These are phyloP conservation scores for Aspergillus campestris DNA, from an alignment of 495 filamentous ascomycete species.

Conservation along the genomic window DNA sequence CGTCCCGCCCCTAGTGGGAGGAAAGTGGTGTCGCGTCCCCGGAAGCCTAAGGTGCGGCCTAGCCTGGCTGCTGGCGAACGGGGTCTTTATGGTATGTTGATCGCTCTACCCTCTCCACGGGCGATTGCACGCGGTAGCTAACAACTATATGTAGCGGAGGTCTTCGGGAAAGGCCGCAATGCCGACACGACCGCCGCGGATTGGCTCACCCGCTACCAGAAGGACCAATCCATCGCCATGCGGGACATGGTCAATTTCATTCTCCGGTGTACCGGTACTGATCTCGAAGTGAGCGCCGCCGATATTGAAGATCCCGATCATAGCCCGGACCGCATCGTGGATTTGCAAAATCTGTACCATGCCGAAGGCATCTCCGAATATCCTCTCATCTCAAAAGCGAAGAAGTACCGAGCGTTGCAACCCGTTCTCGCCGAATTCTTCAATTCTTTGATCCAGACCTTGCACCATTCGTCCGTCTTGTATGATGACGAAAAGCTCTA, in stretches of 20 bases:
- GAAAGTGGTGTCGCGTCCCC: conserved; percentile 32
- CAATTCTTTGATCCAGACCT: conserved; percentile 56
- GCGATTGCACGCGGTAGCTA: conserved; percentile 4
- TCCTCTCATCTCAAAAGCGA: conserved; percentile 77
- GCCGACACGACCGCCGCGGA: conserved; percentile 68
- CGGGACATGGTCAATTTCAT: conserved; percentile 85
- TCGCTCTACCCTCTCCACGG: neutral
- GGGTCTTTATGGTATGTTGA: conserved; percentile 66
- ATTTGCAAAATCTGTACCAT: conserved; percentile 76
- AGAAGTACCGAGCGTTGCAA: conserved; percentile 64
- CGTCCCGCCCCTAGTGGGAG: conserved; percentile 41
- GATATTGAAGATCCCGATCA: conserved; percentile 85
- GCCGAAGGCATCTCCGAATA: conserved; percentile 78
- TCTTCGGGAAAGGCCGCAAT: conserved; percentile 64
- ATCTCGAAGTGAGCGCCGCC: conserved; percentile 59
- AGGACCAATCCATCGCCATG: conserved; percentile 58
- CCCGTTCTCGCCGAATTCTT: conserved; percentile 71
- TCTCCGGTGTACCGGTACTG: conserved; percentile 71
- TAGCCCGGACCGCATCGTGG: conserved; percentile 54
- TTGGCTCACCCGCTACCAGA: conserved; percentile 70
- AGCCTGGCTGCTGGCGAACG: conserved; percentile 55
- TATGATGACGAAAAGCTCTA: conserved; percentile 67
- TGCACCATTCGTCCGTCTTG: conserved; percentile 65
- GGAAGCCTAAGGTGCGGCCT: conserved; percentile 50
- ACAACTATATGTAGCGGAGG: conserved; percentile 49